Evolutionary conservation across 768 basidiomycete genomes (phyloP), one percentile per base, ranked within the genome.

Genomic region (Mycena vitilis): DNA sequence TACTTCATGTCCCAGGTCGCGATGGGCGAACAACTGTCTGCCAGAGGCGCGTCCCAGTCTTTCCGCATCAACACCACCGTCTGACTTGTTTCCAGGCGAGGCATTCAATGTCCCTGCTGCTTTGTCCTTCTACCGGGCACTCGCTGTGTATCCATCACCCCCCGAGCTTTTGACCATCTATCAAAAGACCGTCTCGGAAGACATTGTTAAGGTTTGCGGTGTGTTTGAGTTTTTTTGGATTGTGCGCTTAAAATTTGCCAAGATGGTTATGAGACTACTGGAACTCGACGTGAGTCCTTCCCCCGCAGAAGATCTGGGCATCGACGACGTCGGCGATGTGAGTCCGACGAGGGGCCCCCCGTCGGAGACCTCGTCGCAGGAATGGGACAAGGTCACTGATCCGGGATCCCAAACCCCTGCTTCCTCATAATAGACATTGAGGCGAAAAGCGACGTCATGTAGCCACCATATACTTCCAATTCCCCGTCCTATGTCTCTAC

Each of bases 161-260:
- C 89, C 95, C 38, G 98, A 99, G 79, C 88, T 99, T 73, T 92
- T 99, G 74, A 89, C 92, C 79, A 96, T 99, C 69, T 97, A 98
- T 75, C 91, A 98, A 81, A 92, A 93, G 81, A 96, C 95, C 40
- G 89, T 97, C 37, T 93, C 95, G 4, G 86, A 88, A 34, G 85
- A 89, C 44, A 83, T 95, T 56, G 95, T 95, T 82, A 92, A 94
- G 82, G 91, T 91, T 63, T 38, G 81, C 79, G 12, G 15, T 12
- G 15, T 25, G 30, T 38, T 16, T 37, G n/a, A n/a, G 18, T 58
- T 63, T 60, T 18, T 40, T 51, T 59, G 4, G 23, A 18, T 23
- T 18, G 15, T 20, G 37, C 34, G 38, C 40, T 40, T n/a, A 48
- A 37, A 55, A 48, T 16, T 44, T 10, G 30, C 51, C 2, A 70